These are phyloP conservation scores for Diaporthe nobilis DNA, from an alignment of 2,329 filamentous ascomycete genomes.

Conservation along the genomic window DNA sequence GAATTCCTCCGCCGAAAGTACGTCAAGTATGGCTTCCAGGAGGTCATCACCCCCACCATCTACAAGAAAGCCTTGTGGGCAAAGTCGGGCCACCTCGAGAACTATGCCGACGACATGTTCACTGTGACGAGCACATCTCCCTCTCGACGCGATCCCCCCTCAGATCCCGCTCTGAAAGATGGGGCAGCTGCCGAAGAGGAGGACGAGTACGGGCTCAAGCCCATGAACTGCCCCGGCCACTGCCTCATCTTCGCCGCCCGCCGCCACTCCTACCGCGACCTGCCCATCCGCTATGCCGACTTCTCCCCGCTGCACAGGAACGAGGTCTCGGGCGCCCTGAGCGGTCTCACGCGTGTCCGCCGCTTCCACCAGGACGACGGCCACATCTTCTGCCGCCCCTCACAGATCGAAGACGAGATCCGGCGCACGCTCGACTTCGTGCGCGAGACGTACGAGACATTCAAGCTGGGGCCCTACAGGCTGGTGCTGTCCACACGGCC, in stretches of 20 bases:
- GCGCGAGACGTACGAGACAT: conserved; percentile 77
- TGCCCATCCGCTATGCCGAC: conserved; percentile 88
- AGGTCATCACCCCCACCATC: conserved; percentile 91
- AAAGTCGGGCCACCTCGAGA: conserved; percentile 87
- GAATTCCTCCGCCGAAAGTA: conserved; percentile 89
- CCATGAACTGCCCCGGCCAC: conserved; percentile 94
- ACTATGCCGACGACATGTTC: conserved; percentile 95
- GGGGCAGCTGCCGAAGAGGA: conserved; percentile 61
- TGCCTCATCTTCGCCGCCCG: conserved; percentile 86
- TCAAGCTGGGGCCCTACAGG: conserved; percentile 80
- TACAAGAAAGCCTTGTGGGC: conserved; percentile 92
- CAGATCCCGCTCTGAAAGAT: conserved; percentile 45
- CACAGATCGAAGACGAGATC: conserved; percentile 83
- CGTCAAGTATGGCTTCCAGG: conserved; percentile 85
- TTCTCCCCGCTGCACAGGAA: conserved; percentile 91
- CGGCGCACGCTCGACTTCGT: conserved; percentile 81
- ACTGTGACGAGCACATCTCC: conserved; percentile 75
- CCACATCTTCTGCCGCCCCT: conserved; percentile 88
- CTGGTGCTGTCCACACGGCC: conserved; percentile 85
- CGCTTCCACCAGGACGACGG: conserved; percentile 93
- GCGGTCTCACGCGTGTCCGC: conserved; percentile 85
- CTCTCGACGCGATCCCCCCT: conserved; percentile 49
- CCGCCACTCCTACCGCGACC: conserved; percentile 81
- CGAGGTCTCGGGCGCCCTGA: conserved; percentile 85
- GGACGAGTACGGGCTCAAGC: conserved; percentile 86